phyloP scores from a whole-genome alignment of 2,329 filamentous ascomycete species.

The Coniochaeta sp. region DNA sequence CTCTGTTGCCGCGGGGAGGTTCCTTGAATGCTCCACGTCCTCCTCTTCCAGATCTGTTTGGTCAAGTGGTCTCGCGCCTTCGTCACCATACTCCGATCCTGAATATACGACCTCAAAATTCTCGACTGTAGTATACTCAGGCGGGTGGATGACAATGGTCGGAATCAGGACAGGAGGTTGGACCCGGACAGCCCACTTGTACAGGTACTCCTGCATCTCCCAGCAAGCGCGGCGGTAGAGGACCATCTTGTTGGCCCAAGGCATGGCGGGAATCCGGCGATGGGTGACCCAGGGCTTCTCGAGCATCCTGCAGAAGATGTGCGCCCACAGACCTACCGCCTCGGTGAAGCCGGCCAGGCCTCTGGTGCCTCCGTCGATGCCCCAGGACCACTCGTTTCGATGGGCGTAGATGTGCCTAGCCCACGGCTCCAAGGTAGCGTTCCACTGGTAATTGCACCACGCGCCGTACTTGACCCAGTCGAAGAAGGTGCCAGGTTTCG shows the following conservation, averaged over 20 bases:
- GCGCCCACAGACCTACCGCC: not conserved
- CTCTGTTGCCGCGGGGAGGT: no score
- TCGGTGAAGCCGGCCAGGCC: not conserved
- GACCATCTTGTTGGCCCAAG: not conserved
- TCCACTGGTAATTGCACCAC: not conserved
- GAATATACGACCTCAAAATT: no score
- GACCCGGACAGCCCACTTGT: not conserved
- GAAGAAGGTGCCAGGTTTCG: not conserved
- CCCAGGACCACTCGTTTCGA: not conserved
- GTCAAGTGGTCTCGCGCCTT: no score
- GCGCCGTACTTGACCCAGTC: not conserved
- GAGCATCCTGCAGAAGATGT: not conserved
- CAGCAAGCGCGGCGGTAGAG: not conserved
- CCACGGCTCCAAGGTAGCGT: not conserved
- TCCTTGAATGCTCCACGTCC: no score
- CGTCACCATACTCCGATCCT: no score
- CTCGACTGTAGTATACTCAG: not conserved
- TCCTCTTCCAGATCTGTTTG: no score
- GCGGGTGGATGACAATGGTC: not conserved
- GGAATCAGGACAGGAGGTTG: not conserved
- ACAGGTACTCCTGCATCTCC: not conserved
- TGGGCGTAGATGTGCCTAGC: not conserved
- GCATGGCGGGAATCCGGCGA: not conserved
- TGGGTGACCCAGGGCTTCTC: not conserved
- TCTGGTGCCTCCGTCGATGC: not conserved